Conservation (phyloP, 140 eudicot genomes). For the Oenanthe javanica region DNA sequence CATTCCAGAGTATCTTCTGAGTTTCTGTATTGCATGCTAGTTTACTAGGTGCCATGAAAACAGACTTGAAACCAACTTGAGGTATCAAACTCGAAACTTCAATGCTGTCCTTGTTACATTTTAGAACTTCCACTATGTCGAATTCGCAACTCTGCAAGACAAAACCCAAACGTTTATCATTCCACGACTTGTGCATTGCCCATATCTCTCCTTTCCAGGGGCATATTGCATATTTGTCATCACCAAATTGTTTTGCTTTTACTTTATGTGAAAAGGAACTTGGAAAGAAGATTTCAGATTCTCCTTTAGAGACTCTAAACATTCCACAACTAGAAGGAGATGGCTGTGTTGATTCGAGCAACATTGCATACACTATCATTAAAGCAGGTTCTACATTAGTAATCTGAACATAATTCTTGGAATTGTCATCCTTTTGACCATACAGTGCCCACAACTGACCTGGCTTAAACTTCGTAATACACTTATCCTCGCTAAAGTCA, state of each 20-base stretch:
- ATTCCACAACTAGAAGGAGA: slow-evolving; percentile 34
- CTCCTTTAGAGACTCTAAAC: slow-evolving; percentile 22
- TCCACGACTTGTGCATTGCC: slow-evolving; percentile 39
- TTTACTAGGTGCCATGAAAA: slow-evolving; percentile 20
- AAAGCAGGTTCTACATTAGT: slow-evolving; percentile 34
- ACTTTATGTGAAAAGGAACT: slow-evolving; percentile 37
- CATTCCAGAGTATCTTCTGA: slow-evolving; percentile 25
- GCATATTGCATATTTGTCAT: slow-evolving; percentile 29
- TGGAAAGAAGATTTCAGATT: background rate
- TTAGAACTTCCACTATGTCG: slow-evolving; percentile 48
- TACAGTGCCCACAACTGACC: slow-evolving; percentile 62
- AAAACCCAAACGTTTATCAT: slow-evolving; percentile 9
- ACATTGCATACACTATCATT: slow-evolving; percentile 24
- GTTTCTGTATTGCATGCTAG: slow-evolving; percentile 17
- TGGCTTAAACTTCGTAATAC: slow-evolving; percentile 21
- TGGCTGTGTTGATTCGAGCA: slow-evolving; percentile 26
- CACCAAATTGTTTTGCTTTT: slow-evolving; percentile 20
- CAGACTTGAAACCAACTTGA: slow-evolving; percentile 33
- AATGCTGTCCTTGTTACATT: slow-evolving; percentile 14
- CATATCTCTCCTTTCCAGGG: slow-evolving; percentile 53
- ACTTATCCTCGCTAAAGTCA: slow-evolving; percentile 29
- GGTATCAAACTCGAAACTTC: slow-evolving; percentile 26
- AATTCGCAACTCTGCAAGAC: slow-evolving; percentile 32
- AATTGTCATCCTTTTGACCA: slow-evolving; percentile 17
- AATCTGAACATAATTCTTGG: slow-evolving; percentile 31